A percentile compares a stretch with the other conserved stretches of the same genome.
Evolutionary conservation across 2,329 filamentous ascomycete species (phyloP).

Genomic region (Cladosporium sp.): DNA sequence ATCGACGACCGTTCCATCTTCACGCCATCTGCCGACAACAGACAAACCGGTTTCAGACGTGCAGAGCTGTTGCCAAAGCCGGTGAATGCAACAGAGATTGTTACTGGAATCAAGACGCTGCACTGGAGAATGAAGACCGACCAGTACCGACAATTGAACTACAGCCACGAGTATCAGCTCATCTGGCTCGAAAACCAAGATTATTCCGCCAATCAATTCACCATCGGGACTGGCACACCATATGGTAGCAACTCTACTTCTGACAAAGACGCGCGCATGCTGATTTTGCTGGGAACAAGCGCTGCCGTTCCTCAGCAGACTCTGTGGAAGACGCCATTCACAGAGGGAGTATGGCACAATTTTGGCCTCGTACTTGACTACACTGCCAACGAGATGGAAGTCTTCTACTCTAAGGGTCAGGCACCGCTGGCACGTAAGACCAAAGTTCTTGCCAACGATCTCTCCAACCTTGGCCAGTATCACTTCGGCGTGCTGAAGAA

Average conservation of each 20-base stretch:
- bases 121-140: conserved; percentile 59
- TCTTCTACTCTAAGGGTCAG: conserved; percentile 53
- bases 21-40: conserved; percentile 52
- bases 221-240: conserved; percentile 21
- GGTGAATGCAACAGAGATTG: conserved; percentile 51
- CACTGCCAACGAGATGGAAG: conserved; percentile 50
- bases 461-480: conserved; percentile 57
- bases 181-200: conserved; percentile 47
- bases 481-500: conserved; percentile 63
- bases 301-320: conserved; percentile 27
- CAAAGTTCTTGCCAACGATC: conserved; percentile 45
- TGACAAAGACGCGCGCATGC: conserved; percentile 14
- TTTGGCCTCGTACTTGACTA: conserved; percentile 59
- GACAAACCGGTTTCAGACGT: conserved; percentile 60
- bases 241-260: conserved; percentile 45
- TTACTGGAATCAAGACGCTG: conserved; percentile 55
- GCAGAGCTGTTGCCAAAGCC: conserved; percentile 53
- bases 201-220: conserved; percentile 50
- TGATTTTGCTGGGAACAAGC: conserved; percentile 31
- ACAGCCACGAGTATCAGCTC: conserved; percentile 59
- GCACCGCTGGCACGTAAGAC: conserved; percentile 47
- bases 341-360: conserved; percentile 55
- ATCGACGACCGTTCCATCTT: conserved; percentile 59
- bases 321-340: conserved; percentile 51
- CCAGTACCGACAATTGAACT: conserved; percentile 49